A percentile compares a stretch with the other conserved stretches of the same genome.
Conservation (phyloP, 225 moss, liverwort and hornwort species). For the Pseudoscleropodium purum region DNA sequence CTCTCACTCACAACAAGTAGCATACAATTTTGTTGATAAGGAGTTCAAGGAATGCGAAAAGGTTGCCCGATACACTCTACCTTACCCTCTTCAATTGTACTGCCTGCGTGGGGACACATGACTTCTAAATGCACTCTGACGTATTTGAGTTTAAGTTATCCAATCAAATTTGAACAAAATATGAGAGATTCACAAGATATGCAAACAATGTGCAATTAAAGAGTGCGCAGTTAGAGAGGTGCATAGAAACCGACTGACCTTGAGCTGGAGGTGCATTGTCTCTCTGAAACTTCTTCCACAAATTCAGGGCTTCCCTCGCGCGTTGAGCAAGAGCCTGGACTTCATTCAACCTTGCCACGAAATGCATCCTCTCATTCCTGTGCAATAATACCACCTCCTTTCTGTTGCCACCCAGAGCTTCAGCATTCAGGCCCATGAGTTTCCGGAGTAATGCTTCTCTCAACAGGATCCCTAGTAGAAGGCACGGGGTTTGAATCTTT, state of each 20-base stretch:
- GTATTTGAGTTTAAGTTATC: neutral
- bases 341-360: neutral
- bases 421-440: constrained; percentile 2
- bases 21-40: neutral
- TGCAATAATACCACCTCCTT: neutral
- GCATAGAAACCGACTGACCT: constrained; percentile 12
- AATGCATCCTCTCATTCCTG: neutral
- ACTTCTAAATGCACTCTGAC: neutral
- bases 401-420: neutral
- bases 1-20: neutral
- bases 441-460: constrained; percentile 41
- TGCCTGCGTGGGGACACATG: neutral
- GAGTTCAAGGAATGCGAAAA: neutral
- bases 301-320: constrained; percentile 5
- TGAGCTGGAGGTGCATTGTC: constrained; percentile 3
- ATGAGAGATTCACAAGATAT: neutral
- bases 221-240: neutral
- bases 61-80: neutral
- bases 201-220: neutral
- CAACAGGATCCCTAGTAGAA: constrained; percentile 37
- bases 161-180: neutral
- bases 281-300: constrained; percentile 30
- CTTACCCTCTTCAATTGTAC: neutral
- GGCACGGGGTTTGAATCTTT: constrained; percentile 33
- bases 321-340: constrained; percentile 28